A percentile compares a stretch with the other conserved stretches of the same genome.
Evolutionary conservation across 306 rosid genomes (phyloP).

Genomic region (Luffa acutangula): DNA sequence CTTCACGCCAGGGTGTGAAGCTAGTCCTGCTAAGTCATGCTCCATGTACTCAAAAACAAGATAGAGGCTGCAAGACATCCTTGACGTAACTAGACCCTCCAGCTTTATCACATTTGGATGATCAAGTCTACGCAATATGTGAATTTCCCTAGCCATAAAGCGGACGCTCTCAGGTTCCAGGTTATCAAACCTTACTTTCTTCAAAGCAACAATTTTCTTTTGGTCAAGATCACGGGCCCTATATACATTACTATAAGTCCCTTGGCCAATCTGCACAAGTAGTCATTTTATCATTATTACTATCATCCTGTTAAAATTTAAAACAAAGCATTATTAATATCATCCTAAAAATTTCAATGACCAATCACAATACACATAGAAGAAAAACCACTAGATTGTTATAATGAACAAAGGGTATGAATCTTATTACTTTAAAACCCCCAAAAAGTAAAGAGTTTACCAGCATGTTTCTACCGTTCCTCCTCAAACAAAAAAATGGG

Average conservation of each 20-base stretch:
- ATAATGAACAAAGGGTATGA: neutral
- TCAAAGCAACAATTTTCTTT: conserved; percentile 79
- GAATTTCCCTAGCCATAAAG: conserved; percentile 95
- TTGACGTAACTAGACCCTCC: conserved; percentile 87
- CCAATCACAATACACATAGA: neutral
- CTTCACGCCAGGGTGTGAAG: conserved; percentile 83
- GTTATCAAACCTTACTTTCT: conserved; percentile 93
- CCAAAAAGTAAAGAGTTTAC: neutral
- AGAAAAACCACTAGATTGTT: neutral
- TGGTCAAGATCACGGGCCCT: conserved; percentile 94
- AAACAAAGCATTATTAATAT: neutral
- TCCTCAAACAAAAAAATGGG: neutral
- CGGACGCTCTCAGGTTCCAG: conserved; percentile 95
- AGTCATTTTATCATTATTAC: neutral
- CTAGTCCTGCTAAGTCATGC: conserved; percentile 89
- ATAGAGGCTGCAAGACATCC: conserved; percentile 96
- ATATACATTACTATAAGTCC: conserved; percentile 89
- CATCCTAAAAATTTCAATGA: conserved; percentile 4
- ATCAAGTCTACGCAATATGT: conserved; percentile 81
- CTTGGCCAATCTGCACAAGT: conserved; percentile 80
- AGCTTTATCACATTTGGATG: conserved; percentile 83
- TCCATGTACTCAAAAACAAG: conserved; percentile 98
- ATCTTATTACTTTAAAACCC: neutral
- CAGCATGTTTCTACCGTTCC: neutral
- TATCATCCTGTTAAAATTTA: neutral